These are phyloP conservation scores for Aspergillus steynii DNA, from an alignment of 495 filamentous ascomycete species.

Conservation along the genomic window DNA sequence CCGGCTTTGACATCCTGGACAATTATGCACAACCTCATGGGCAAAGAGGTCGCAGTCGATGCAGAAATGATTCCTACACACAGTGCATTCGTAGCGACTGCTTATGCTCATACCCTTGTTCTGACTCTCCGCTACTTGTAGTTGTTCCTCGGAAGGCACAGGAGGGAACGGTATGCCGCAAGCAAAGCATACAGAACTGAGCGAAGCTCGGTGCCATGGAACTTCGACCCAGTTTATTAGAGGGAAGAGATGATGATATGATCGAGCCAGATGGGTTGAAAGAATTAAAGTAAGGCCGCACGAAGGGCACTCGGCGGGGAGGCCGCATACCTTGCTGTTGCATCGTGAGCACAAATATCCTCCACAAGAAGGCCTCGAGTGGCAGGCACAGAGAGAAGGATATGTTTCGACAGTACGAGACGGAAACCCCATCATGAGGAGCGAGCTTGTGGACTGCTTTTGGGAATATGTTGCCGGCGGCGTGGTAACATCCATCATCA, in stretches of 20 bases:
- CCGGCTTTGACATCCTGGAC: constrained; percentile 84
- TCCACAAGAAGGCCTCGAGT: constrained; percentile 78
- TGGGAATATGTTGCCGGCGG: constrained; percentile 76
- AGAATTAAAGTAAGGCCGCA: constrained; percentile 93
- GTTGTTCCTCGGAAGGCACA: constrained; percentile 42
- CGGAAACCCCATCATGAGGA: constrained; percentile 99
- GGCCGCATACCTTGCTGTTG: constrained; percentile 81
- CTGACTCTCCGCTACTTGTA: constrained; percentile 34
- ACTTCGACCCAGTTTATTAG: constrained; percentile 89
- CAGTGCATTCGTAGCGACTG: constrained; percentile 82
- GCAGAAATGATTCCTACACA: constrained; percentile 87
- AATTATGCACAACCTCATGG: constrained; percentile 93
- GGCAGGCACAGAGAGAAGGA: constrained; percentile 86
- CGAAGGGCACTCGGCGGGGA: constrained; percentile 88
- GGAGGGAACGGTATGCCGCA: constrained; percentile 55
- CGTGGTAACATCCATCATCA: constrained; percentile 85
- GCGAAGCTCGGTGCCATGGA: constrained; percentile 68
- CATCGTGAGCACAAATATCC: constrained; percentile 93
- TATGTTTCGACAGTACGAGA: constrained; percentile 75
- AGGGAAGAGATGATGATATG: constrained; percentile 95
- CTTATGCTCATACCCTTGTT: constrained; percentile 76
- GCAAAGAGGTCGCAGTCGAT: constrained; percentile 96
- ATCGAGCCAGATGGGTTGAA: constrained; percentile 91
- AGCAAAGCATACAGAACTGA: constrained; percentile 46
- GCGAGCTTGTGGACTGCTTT: constrained; percentile 67